Evolutionary conservation across 305 asterid genomes (phyloP).

Genomic region (Solanum chacoense): DNA sequence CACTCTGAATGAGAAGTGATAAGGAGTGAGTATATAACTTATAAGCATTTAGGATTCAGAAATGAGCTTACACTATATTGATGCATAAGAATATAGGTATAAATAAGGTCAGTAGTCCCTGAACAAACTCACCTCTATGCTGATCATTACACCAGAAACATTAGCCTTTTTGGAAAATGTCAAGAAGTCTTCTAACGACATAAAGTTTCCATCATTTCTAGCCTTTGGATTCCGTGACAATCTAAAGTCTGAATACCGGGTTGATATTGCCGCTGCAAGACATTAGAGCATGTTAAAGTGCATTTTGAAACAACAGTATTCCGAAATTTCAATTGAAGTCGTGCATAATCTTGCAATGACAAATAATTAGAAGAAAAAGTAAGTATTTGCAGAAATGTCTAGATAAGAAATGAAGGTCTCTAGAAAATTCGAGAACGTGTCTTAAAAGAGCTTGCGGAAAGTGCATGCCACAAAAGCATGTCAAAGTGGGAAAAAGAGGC

Average conservation of each 20-base stretch:
- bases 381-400: neutral
- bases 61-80: neutral
- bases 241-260: constrained; percentile 21
- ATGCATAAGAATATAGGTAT: neutral
- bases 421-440: neutral
- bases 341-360: neutral
- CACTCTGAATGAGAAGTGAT: neutral
- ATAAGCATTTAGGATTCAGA: neutral
- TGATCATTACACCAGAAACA: constrained; percentile 64
- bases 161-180: constrained; percentile 45
- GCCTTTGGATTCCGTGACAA: constrained; percentile 52
- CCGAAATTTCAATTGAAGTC: neutral
- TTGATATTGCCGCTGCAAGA: constrained; percentile 54
- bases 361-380: neutral
- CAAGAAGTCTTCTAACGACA: constrained; percentile 58
- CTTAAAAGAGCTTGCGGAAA: neutral
- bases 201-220: constrained; percentile 32
- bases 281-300: constrained; percentile 3
- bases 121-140: constrained; percentile 57
- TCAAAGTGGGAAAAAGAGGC: neutral
- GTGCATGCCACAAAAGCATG: neutral
- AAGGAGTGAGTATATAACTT: neutral
- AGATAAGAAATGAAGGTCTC: neutral
- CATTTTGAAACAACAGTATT: neutral
- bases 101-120: neutral